Base-by-base conservation (phyloP, 2,329 filamentous ascomycete species). In the Plectosphaerella plurivora region DNA sequence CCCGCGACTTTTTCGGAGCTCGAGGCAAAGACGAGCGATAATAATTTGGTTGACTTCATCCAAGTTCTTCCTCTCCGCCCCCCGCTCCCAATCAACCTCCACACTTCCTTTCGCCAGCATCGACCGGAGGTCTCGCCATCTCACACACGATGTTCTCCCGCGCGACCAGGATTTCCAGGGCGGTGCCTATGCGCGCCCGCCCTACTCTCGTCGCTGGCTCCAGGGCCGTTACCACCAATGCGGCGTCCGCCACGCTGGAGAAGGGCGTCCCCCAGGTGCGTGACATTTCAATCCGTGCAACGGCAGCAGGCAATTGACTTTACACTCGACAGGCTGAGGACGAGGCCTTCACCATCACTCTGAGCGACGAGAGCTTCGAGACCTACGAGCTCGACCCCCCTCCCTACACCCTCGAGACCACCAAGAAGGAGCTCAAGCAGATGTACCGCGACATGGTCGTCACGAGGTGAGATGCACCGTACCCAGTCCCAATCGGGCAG, bases 381-480 rank as follows among this genome's bases (percentile, higher is more conserved):
- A 97, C 94, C 54, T 99, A 97, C 78, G 91, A 97, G 81, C 84
- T 99, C 70, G 94, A 99, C 77, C 92, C 93, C 63, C 94, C 94
- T 60, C 80, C 91, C 54, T 97, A 97, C 82, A 92, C 89, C 58
- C 78, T 99, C 63, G 81, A 95, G 66, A 89, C 91, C 59, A 97
- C 93, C 68, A 99, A 99, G 87, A 91, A 89, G 77, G 89, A 97
- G 79, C 80, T 99, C 72, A 97, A 96, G 86, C 82, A 95, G 81
- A 97, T 97, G 87, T 99, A 99, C 84, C 87, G 87, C 73, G 91
- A 97, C 73, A 97, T 99, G 94, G 93, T 97, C 51, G 79, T 84
- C 61, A 86, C 91, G 68, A 86, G 93, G 92, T 96, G 89, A 72
- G 86, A 14, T 22, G 22, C 22, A 22, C 22, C 22, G 22, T 22